These are phyloP conservation scores for Aaosphaeria arxii DNA, from an alignment of 2,329 filamentous ascomycete genomes.

Conservation along the genomic window DNA sequence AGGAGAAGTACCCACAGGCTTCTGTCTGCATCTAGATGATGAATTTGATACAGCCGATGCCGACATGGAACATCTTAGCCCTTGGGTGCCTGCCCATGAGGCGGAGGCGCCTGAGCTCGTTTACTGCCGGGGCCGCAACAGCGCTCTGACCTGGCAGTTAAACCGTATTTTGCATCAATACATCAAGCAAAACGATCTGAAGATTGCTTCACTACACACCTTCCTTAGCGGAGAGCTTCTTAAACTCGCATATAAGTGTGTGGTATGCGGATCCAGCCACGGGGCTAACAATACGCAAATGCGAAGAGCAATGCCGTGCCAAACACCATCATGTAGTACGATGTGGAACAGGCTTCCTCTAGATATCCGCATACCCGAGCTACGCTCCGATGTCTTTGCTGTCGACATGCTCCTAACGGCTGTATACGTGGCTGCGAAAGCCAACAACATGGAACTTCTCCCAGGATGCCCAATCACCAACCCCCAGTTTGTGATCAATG, in stretches of 20 bases:
- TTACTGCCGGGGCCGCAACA: conserved; percentile 16
- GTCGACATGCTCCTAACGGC: conserved; percentile 27
- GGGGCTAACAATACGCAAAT: conserved; percentile 9
- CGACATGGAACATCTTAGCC: conserved; percentile 10
- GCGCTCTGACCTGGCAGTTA: conserved; percentile 23
- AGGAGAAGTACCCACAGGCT: conserved; percentile 9
- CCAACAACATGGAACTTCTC: conserved; percentile 18
- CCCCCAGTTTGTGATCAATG: conserved; percentile 8
- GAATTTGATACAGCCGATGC: conserved; percentile 11
- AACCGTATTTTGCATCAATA: conserved; percentile 15
- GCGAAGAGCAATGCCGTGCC: conserved; percentile 22
- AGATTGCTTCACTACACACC: conserved; percentile 15
- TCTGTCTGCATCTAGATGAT: conserved; percentile 28
- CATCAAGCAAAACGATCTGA: conserved; percentile 2
- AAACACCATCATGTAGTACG: conserved; percentile 10
- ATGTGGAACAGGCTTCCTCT: conserved; percentile 23
- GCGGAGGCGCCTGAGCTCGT: conserved; percentile 10
- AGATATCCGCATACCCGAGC: conserved; percentile 27
- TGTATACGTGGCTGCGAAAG: conserved; percentile 23
- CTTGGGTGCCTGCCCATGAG: conserved; percentile 12
- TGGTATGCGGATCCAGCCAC: conserved; percentile 22
- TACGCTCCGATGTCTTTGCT: conserved; percentile 23
- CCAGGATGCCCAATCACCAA: conserved; percentile 21
- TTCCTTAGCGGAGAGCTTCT: conserved; percentile 8
- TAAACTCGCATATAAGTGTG: conserved; percentile 14